Percentiles rank a stretch among this genome's conserved stretches.
Conservation (phyloP, 2,329 filamentous ascomycete genomes). For the Exophiala calicioides region DNA sequence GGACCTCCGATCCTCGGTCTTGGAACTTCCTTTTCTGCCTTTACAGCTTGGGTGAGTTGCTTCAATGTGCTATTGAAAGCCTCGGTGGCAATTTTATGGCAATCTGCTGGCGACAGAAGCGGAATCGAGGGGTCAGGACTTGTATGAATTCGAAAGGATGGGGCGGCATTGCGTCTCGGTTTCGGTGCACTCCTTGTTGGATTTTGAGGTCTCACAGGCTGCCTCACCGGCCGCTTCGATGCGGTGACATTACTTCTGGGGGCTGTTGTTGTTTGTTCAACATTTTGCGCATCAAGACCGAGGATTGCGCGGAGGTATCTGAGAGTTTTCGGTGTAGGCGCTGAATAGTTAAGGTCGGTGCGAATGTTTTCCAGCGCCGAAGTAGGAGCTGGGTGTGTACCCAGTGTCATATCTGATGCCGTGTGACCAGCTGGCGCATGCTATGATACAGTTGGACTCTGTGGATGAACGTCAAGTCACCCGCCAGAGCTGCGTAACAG, state of each 20-base stretch:
- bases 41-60: constrained; percentile 41
- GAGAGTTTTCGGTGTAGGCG: constrained; percentile 20
- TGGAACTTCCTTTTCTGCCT: constrained; percentile 13
- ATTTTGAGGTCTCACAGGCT: constrained; percentile 24
- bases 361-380: constrained; percentile 13
- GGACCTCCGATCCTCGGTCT: not conserved
- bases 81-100: constrained; percentile 47
- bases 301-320: constrained; percentile 19
- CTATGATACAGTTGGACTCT: constrained; percentile 2
- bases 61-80: constrained; percentile 49
- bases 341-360: constrained; percentile 14
- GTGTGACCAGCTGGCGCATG: constrained; percentile 4
- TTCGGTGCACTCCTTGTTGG: constrained; percentile 28
- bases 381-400: not conserved
- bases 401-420: constrained; percentile 6
- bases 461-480: too few relatives aligned
- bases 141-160: constrained; percentile 17
- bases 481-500: too few relatives aligned
- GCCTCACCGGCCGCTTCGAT: constrained; percentile 4
- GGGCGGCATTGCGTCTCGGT: constrained; percentile 2
- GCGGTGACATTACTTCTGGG: too few relatives aligned
- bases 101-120: constrained; percentile 32
- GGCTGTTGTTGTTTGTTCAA: not conserved
- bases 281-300: constrained; percentile 5
- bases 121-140: not conserved